A percentile compares a stretch with the other conserved stretches of the same genome.
phyloP scores from a whole-genome alignment of 2,329 filamentous ascomycete species.

The Aciculosporium take region DNA sequence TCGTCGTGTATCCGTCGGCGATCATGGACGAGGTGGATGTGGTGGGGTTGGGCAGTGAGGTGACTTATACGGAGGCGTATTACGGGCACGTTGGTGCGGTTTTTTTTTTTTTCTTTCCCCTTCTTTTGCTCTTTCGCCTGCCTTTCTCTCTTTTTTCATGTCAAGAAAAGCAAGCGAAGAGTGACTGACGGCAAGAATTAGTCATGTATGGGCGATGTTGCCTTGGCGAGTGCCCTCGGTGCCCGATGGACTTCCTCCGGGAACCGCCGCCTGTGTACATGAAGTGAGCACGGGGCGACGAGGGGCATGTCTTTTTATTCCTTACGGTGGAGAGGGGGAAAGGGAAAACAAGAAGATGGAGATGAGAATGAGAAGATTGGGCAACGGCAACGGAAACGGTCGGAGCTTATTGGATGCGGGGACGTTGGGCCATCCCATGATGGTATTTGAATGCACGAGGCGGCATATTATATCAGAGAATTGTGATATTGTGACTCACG shows the following conservation, averaged over 20 bases:
- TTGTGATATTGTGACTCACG: no score
- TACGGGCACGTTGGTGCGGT: constrained; percentile 20
- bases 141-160: no score
- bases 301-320: not conserved
- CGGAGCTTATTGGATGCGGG: no score
- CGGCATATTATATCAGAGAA: no score
- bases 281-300: no score
- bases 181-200: constrained; percentile 6
- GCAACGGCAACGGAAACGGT: no score
- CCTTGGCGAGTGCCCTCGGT: constrained; percentile 19
- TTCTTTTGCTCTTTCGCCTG: no score
- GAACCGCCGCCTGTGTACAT: constrained; percentile 24
- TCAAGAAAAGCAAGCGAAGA: no score
- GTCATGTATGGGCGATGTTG: constrained; percentile 22
- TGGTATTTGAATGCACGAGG: no score
- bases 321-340: not conserved
- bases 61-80: constrained; percentile 25
- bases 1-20: constrained; percentile 26
- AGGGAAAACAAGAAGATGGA: not conserved
- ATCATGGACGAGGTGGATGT: constrained; percentile 22
- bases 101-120: no score
- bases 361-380: not conserved
- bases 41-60: constrained; percentile 17
- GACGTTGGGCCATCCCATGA: no score
- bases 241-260: constrained; percentile 23